phyloP scores from a whole-genome alignment of 768 basidiomycete species.

The Mycena venus region DNA sequence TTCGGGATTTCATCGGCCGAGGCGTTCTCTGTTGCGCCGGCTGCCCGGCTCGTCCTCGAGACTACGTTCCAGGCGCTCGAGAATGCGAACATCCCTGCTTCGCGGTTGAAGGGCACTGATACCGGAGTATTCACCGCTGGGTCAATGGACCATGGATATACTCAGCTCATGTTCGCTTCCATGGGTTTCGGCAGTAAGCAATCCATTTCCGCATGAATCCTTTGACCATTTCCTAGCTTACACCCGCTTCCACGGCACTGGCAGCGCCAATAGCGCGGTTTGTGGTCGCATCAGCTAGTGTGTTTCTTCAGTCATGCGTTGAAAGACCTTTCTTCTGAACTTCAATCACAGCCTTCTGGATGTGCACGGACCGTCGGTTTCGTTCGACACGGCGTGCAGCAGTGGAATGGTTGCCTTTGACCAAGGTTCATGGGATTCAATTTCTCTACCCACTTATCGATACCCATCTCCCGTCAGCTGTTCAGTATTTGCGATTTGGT shows the following conservation, averaged over 20 bases:
- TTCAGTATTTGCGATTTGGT: conserved; percentile 47
- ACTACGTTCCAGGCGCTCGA: conserved; percentile 52
- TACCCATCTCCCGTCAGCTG: conserved; percentile 34
- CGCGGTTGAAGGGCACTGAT: conserved; percentile 47
- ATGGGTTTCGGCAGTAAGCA: conserved; percentile 47
- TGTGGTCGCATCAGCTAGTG: conserved; percentile 55
- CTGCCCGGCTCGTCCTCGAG: conserved; percentile 49
- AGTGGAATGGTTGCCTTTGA: conserved; percentile 50
- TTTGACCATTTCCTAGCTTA: conserved; percentile 38
- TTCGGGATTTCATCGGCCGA: conserved; percentile 52
- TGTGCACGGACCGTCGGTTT: conserved; percentile 50
- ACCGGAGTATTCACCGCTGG: conserved; percentile 50
- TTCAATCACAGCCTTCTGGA: conserved; percentile 43
- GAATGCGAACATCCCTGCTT: conserved; percentile 50
- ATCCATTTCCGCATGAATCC: background rate
- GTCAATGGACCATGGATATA: conserved; percentile 48
- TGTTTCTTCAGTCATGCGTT: conserved; percentile 7
- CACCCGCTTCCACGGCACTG: conserved; percentile 50
- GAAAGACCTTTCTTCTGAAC: background rate
- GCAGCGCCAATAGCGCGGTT: conserved; percentile 47
- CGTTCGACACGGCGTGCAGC: conserved; percentile 52
- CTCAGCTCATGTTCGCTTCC: conserved; percentile 44
- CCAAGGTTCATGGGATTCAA: conserved; percentile 38
- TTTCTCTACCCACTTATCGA: background rate
- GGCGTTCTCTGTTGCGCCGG: conserved; percentile 47